Base-by-base conservation (phyloP, 805 yeast genomes). In the Candida nitratophila region DNA sequence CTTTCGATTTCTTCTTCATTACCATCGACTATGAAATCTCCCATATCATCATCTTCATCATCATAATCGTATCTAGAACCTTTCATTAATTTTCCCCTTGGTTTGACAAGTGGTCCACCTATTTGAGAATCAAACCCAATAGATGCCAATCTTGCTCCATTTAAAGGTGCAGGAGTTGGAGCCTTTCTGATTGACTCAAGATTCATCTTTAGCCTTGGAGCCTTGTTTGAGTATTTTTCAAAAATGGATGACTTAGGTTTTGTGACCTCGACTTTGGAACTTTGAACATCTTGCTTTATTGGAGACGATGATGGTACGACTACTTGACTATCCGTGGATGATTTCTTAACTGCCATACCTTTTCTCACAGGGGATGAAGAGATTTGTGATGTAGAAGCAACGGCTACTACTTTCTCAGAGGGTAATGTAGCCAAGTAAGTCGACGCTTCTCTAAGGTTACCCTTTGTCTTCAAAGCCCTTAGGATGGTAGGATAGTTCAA, bases 11-110 rank as follows among this genome's bases (percentile, higher is more conserved):
- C 54, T 16, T 48, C 51, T 16, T 55, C 59, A 36, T 61, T 61
- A 30, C 53, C 70, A 24, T 66, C 73, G 30, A 63, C 67, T 15
- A 47, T 55, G 21, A 50, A 58, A 27, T 60, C 66, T 31, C 62
- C 66, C 11, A 63, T 72, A 39, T 68, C 77, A 26, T 66, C 73
- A 16, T 77, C 79, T 52, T 69, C 76, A 47, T 75, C 78, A 35
- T 62, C 61, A 8, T 29, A 4, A 24, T 24, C 27, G 19, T 14
- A 29, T 39, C 46, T 48, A 2, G 51, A 35, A 58, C 72, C 49
- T 34, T 52, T 49, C 9, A 47, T 49, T 11, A 52, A 46, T 33
- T 47, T 49, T 48, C 55, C 24, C 7, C 24, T 19, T 19, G 26
- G 16, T 20, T 6, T 19, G 9, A 7, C 17, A 4, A 14, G 4